These are phyloP conservation scores for Heracleum sosnowskyi DNA, from an alignment of 129 eudicot species.

Conservation along the genomic window DNA sequence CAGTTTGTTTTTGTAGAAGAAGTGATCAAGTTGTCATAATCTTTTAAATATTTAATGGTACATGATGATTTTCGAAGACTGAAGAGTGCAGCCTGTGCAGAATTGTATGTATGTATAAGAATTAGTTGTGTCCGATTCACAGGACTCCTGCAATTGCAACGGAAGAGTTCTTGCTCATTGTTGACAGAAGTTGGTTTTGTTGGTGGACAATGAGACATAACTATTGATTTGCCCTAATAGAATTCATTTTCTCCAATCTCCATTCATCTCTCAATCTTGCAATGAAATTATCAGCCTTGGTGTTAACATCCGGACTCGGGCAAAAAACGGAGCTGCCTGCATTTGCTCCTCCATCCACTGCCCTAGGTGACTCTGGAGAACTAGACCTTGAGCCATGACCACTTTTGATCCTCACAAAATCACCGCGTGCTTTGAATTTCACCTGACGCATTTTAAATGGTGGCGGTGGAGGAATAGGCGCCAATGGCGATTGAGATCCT, in stretches of 20 bases:
- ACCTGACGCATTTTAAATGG: slow-evolving; percentile 49
- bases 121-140: too few relatives aligned
- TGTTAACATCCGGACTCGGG: slow-evolving; percentile 56
- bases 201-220: not conserved
- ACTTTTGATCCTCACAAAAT: slow-evolving; percentile 49
- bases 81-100: not conserved
- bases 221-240: slow-evolving; percentile 28
- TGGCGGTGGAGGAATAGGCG: slow-evolving; percentile 48
- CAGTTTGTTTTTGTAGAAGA: not conserved
- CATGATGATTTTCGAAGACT: not conserved
- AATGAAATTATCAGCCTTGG: slow-evolving; percentile 49
- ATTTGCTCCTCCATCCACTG: slow-evolving; percentile 16
- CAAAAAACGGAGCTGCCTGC: slow-evolving; percentile 27
- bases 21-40: not conserved
- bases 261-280: slow-evolving; percentile 48
- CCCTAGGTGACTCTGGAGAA: slow-evolving; percentile 41
- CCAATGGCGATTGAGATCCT: slow-evolving; percentile 54
- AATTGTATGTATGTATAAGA: too few relatives aligned
- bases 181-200: not conserved
- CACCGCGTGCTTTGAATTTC: slow-evolving; percentile 48
- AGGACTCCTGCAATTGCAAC: too few relatives aligned
- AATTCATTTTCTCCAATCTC: slow-evolving; percentile 46
- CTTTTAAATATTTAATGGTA: not conserved
- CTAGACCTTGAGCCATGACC: slow-evolving; percentile 52
- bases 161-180: too few relatives aligned